Base-by-base conservation (phyloP, 2,329 filamentous ascomycete species). In the Penicillium crustosum region DNA sequence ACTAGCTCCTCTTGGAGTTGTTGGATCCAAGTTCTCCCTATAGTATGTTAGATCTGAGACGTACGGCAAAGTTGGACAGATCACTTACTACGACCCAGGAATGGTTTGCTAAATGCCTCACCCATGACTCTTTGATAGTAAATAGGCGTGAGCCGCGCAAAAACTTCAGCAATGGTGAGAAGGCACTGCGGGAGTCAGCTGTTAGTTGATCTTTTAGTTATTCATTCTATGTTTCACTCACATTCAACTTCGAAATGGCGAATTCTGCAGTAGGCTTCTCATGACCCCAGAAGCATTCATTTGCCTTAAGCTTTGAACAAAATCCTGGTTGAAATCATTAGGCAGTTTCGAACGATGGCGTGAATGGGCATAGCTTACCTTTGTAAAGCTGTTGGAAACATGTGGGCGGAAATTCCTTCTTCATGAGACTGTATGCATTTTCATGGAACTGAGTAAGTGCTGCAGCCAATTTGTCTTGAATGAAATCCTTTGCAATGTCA, bases 1-100 rank as follows among this genome's bases (percentile, higher is more conserved):
- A 47, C 38, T 2, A 58, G 19, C 31, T 60, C 55, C 19, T 58
- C 43, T 17, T 58, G 49, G 12, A 58, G 17, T 2, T 25, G 8
- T 15, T 55, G 47, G 2, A 60, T 13, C 58, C 58, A 60, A 8
- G 13, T 35, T 53, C 55, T 47, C 42, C 58, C 50, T 58, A 31
- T 12, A 33, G 6, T 21, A 17, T 48, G 43, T 57, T 2, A 57
- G 43, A 21, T n/a, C 13, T 19, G 19, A 13, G 35, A 12, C n/a
- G 8, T n/a, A 31, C 4, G 23, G 10, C 21, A 3, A 33, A 2
- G 38, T 21, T 23, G n/a, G 29, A 19, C 3, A 6, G 5, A 29
- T 2, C 7, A 59, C 57, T 59, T 48, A 59, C 57, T 51, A 10
- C 53, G 53, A 21, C 48, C 43, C 33, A 58, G 19, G 8, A 58